Evolutionary conservation across 257 asterid species (phyloP).

Genomic region (Leptodermis oblonga): DNA sequence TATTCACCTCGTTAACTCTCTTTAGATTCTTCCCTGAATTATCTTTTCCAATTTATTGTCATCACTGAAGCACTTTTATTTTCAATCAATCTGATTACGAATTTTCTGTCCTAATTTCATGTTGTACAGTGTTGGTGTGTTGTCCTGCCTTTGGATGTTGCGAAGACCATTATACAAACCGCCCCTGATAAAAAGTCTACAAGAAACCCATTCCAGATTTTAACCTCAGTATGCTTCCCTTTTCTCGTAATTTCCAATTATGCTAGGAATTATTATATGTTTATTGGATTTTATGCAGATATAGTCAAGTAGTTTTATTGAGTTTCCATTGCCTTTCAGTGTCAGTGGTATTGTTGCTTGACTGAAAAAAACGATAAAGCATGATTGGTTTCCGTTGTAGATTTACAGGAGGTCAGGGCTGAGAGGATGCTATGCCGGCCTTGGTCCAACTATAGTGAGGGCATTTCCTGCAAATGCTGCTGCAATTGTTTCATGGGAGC

Average conservation of each 20-base stretch:
- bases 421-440: slow-evolving; percentile 83
- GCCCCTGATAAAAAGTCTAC: slow-evolving; percentile 44
- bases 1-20: slow-evolving; percentile 4
- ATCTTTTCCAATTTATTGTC: neutral
- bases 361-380: slow-evolving; percentile 10
- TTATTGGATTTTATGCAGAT: neutral
- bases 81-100: slow-evolving; percentile 1
- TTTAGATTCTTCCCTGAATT: neutral
- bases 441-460: slow-evolving; percentile 77
- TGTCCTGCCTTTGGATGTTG: slow-evolving; percentile 82
- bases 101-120: slow-evolving; percentile 4
- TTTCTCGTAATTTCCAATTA: slow-evolving; percentile 11
- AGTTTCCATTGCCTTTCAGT: neutral
- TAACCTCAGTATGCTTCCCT: slow-evolving; percentile 42
- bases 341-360: neutral
- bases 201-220: slow-evolving; percentile 66
- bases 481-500: slow-evolving; percentile 43
- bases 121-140: slow-evolving; percentile 50
- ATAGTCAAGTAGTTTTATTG: neutral
- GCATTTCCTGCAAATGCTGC: slow-evolving; percentile 62
- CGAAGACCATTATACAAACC: slow-evolving; percentile 86
- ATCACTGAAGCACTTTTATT: neutral
- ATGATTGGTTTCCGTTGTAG: slow-evolving; percentile 39
- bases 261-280: neutral
- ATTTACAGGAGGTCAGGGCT: slow-evolving; percentile 71